Evolutionary conservation across 768 basidiomycete genomes (phyloP).

Genomic region (Termitomyces sp.): DNA sequence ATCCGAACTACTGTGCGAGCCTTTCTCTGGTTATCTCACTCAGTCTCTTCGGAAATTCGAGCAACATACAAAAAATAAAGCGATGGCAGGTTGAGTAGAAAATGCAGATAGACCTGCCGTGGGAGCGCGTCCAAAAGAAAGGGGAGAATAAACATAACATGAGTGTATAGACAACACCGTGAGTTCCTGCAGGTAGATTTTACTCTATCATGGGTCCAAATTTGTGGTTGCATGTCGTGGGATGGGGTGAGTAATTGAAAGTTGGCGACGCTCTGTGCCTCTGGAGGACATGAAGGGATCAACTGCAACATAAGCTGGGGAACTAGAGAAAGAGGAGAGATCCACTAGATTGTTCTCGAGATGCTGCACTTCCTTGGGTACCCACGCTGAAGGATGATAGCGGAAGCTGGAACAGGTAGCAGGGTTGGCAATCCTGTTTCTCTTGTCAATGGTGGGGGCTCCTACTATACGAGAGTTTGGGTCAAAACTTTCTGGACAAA

Average conservation of each 20-base stretch:
- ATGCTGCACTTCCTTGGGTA: background rate
- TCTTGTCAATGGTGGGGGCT: background rate
- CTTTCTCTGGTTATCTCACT: too few species aligned
- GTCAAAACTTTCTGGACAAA: too few species aligned
- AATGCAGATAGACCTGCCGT: background rate
- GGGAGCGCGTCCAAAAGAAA: background rate
- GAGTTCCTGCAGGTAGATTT: too few species aligned
- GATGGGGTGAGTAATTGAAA: too few species aligned
- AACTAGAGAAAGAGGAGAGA: too few species aligned
- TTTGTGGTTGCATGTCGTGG: background rate
- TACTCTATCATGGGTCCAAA: background rate
- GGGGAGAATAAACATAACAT: background rate
- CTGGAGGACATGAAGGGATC: background rate
- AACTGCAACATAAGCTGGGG: background rate
- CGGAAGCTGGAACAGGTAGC: background rate
- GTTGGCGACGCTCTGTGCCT: background rate
- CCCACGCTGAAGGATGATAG: background rate
- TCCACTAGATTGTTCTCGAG: background rate
- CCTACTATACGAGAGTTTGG: background rate
- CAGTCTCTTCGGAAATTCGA: constrained; percentile 44
- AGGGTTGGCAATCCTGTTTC: background rate
- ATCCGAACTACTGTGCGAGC: background rate
- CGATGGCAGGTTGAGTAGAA: constrained; percentile 61
- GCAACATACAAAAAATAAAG: constrained; percentile 80
- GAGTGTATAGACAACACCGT: too few species aligned